Base-by-base conservation (phyloP, 352 stramenopile species). In the Phytophthora melonis region DNA sequence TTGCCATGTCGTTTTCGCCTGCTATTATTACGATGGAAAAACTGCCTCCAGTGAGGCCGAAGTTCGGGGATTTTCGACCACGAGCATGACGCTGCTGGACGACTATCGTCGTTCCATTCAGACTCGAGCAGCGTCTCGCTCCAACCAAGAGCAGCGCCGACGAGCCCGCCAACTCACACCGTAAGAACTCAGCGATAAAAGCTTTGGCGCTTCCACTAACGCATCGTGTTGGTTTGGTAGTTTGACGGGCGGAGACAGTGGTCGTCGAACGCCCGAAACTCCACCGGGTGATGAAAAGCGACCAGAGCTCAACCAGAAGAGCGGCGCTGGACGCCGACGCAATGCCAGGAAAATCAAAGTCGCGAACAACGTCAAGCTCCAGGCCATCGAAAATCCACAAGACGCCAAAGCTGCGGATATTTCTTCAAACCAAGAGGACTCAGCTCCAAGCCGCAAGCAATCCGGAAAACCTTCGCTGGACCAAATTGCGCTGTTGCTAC, bases 71-170 rank as follows among this genome's bases (percentile, higher is more conserved):
- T 6, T 69, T 39, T 32, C 23, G 27, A 61, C 58, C 30, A 5
- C 6, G 27, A 67, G 2, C 23, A 93, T 93, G 86, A 93, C 84
- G 45, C 80, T 93, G 63, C 68, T 93, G 21, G 84, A 91, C 45
- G 81, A 91, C 21, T 92, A 90, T 58, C 86, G 81, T 1, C 82
- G 81, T 53, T 79, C 81, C 0, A 71, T 90, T 27, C 83, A 91
- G 52, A 79, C 55, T n/a, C 65, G 36, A 19, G 55, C 66, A n/a
- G 70, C 53, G 39, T 55, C 41, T 3, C 53, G 65, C 13, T 70
- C 66, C 1, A 72, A 67, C 27, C 72, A 78, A 49, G 23, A 75
- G 16, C 75, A 45, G 66, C 56, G 53, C 63, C 71, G 14, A 68
- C 78, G 76, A 43, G 63, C 71, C 18, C 79, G 70, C 21, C 69